phyloP scores from a whole-genome alignment of 129 eudicot genomes.

The Chrysanthemum makinoi region DNA sequence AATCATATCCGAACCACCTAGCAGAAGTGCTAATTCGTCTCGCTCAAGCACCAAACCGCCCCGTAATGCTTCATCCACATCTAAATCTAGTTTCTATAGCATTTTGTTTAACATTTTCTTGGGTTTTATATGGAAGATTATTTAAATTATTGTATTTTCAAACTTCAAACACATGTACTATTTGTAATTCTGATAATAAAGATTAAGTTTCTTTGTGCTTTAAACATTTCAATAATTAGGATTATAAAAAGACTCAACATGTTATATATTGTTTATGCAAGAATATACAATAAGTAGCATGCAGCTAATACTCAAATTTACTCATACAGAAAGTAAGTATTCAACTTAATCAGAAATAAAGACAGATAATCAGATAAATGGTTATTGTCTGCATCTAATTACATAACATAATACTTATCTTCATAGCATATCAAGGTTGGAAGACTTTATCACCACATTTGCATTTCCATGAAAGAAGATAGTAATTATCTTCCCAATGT shows the following conservation, averaged over 20 bases:
- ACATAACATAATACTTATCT: constrained; percentile 5
- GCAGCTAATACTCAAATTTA: constrained; percentile 13
- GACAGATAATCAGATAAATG: constrained; percentile 19
- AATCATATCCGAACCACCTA: neutral
- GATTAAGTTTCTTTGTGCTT: neutral
- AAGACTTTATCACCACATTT: constrained; percentile 76
- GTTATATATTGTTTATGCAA: neutral
- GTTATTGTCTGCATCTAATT: constrained; percentile 15
- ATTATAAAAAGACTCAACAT: neutral
- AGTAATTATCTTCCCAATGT: constrained; percentile 68
- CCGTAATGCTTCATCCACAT: constrained; percentile 5
- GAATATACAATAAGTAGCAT: neutral
- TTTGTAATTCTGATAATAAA: neutral
- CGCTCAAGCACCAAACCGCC: constrained; percentile 5
- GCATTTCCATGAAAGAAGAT: constrained; percentile 95
- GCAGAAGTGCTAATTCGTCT: no score
- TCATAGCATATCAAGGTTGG: constrained; percentile 53
- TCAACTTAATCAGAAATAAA: constrained; percentile 12
- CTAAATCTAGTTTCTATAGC: constrained; percentile 20
- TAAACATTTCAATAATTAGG: neutral
- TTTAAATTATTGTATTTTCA: neutral
- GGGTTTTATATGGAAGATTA: neutral
- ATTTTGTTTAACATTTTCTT: constrained; percentile 20
- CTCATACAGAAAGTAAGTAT: constrained; percentile 5
- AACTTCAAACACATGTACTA: neutral